Conservation (phyloP, 768 basidiomycete genomes). For the Suillus spraguei region DNA sequence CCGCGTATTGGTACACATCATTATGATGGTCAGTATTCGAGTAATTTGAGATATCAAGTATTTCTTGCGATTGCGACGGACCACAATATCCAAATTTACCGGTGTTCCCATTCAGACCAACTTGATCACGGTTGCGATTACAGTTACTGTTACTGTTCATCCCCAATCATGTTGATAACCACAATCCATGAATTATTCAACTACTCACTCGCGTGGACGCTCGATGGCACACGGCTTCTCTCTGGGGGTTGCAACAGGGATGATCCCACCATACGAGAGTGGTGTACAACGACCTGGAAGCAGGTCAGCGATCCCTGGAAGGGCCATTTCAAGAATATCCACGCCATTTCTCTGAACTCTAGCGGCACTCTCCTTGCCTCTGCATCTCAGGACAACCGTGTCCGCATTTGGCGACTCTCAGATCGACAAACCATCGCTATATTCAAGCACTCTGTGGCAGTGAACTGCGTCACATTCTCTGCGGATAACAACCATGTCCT, state of each 20-base stretch:
- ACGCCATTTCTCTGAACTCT: slow-evolving; percentile 6
- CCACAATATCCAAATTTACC: neutral
- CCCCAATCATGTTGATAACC: accelerated
- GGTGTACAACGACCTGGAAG: neutral
- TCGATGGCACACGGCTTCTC: neutral
- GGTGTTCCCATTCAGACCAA: no score
- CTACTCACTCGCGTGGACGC: neutral
- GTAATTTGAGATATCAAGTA: no score
- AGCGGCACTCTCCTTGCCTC: slow-evolving; percentile 30
- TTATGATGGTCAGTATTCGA: no score
- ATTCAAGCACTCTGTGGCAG: neutral
- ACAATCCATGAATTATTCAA: neutral
- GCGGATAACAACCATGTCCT: neutral
- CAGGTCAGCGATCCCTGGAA: neutral
- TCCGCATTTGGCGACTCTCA: slow-evolving; percentile 30
- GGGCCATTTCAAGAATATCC: neutral
- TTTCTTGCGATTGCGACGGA: neutral
- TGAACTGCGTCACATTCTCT: neutral
- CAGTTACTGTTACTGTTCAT: neutral
- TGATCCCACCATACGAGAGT: neutral
- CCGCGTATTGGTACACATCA: accelerated
- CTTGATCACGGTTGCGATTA: no score
- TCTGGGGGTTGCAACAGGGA: neutral
- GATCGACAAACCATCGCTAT: neutral
- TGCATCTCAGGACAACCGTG: slow-evolving; percentile 31